These are phyloP conservation scores for Dacryopinax primogenitus DNA, from an alignment of 768 basidiomycete species.

Conservation along the genomic window DNA sequence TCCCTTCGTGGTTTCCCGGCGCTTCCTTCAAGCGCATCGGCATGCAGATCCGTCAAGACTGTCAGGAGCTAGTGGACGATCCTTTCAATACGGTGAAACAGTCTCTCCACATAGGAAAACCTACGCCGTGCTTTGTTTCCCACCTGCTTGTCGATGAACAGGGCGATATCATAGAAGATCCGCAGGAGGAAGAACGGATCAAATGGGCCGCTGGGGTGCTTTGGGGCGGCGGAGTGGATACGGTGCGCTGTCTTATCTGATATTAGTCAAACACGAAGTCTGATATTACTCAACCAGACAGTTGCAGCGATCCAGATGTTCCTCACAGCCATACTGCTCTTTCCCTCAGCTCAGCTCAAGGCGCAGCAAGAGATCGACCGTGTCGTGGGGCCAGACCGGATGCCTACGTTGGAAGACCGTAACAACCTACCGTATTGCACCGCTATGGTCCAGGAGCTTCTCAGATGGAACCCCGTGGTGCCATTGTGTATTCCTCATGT, in stretches of 20 bases:
- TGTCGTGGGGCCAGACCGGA: constrained; percentile 25
- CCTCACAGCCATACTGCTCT: constrained; percentile 26
- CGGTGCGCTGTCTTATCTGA: not conserved
- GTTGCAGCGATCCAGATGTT: constrained; percentile 43
- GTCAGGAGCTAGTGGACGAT: not conserved
- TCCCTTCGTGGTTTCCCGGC: constrained; percentile 58
- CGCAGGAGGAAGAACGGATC: not conserved
- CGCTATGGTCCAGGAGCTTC: constrained; percentile 31
- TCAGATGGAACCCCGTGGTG: constrained; percentile 23
- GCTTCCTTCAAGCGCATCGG: constrained; percentile 44
- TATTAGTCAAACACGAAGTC: not conserved
- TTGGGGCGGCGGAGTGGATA: not conserved
- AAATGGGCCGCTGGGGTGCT: not conserved
- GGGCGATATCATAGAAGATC: not conserved
- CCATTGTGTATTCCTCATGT: constrained; percentile 30
- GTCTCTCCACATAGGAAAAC: not conserved
- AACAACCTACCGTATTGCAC: constrained; percentile 28
- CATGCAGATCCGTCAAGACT: not conserved
- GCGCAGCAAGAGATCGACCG: constrained; percentile 31
- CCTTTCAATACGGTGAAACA: not conserved
- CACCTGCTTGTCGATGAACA: not conserved
- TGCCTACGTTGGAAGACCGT: constrained; percentile 29
- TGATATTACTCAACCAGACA: not conserved
- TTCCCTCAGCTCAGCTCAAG: constrained; percentile 20
- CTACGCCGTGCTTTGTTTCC: not conserved